Base-by-base conservation (phyloP, 345 rosid species). In the Eucalyptus cloeziana region DNA sequence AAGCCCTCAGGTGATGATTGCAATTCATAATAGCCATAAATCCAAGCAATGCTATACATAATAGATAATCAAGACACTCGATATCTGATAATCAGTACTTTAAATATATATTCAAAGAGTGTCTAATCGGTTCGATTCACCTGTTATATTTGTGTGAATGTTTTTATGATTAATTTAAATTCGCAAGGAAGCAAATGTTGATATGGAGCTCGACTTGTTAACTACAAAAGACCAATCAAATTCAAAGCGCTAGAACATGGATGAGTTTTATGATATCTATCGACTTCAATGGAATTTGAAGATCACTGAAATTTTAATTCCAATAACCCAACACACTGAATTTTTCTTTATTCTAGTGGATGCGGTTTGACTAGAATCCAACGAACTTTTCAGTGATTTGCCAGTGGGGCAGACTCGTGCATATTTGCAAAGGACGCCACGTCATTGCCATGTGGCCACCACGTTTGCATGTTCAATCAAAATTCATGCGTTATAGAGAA, bases 331-430 rank as follows among this genome's bases (percentile, higher is more conserved):
- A 30, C 8, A 62, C 0, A 13, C 2, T 30, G 31, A 62, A 30
- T 14, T 7, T 62, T 13, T 14, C 16, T 14, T 6, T 64, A 64
- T 64, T 62, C 69, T 15, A 6, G 0, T 16, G 1, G 21, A 64
- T 64, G 40, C 37, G 7, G 9, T 62, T n/a, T 64, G 40, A n/a
- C 76, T 33, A 0, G 76, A 14, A 64, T 13, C 37, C 0, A n/a
- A 13, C 37, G 40, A 64, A 64, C 33, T 7, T 64, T n/a, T 64
- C 17, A 64, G 76, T 15, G 11, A n/a, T 4, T 1, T 7, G 76
- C 21, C 21, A 3, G 10, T 4, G 37, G 0, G 40, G 10, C 40
- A 0, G 40, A 0, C 21, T n/a, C 37, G 10, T 14, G 76, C 0
- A 64, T 64, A 64, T n/a, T 13, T 64, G 31, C 17, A n/a, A 64